Conservation (phyloP, 495 filamentous ascomycete genomes). For the Xylaria longipes region DNA sequence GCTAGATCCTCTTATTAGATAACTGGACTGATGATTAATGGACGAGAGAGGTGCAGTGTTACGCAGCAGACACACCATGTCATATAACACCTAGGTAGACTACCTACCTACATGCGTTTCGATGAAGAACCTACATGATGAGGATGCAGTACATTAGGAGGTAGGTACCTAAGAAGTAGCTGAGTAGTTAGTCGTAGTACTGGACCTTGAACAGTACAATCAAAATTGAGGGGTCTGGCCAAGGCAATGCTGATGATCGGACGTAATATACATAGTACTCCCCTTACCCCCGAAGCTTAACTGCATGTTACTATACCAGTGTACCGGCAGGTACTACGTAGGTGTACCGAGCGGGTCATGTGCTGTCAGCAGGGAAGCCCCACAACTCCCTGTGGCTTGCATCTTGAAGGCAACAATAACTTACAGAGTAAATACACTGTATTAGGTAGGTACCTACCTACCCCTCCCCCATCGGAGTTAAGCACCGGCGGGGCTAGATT, state of each 20-base stretch:
- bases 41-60: slow-evolving; percentile 1
- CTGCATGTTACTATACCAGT: background rate
- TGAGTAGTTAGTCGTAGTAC: background rate
- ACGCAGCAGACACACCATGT: slow-evolving; percentile 2
- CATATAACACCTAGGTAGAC: background rate
- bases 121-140: background rate
- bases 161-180: background rate
- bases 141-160: background rate
- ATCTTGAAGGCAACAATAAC: background rate
- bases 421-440: background rate
- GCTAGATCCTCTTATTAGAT: background rate
- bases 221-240: background rate
- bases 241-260: background rate
- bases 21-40: background rate
- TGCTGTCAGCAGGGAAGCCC: background rate
- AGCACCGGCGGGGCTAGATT: background rate
- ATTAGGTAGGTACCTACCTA: too few species aligned
- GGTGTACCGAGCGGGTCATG: background rate
- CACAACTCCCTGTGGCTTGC: background rate
- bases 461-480: background rate
- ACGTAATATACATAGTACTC: background rate
- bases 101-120: background rate
- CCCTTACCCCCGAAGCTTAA: background rate
- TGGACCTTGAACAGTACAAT: background rate
- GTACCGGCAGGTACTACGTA: background rate